Percentiles rank a stretch among this genome's conserved stretches.
Evolutionary conservation across 306 rosid genomes (phyloP).

Genomic region (Vicia sativa): DNA sequence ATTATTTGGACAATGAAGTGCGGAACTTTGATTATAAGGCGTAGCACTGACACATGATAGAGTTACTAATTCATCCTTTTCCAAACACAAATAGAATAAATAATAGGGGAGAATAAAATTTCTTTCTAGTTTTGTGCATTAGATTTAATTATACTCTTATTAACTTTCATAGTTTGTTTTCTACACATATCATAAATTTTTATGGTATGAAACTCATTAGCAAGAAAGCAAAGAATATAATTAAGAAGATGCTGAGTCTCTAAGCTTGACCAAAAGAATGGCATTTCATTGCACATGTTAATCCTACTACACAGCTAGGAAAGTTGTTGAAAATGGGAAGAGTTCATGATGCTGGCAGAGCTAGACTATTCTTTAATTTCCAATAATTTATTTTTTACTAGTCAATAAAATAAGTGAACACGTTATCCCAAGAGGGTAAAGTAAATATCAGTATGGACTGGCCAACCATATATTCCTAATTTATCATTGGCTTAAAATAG

Average conservation of each 20-base stretch:
- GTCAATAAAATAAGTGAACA: background rate
- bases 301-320: background rate
- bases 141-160: background rate
- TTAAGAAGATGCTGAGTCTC: background rate
- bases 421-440: background rate
- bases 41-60: background rate
- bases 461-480: background rate
- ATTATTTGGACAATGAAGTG: background rate
- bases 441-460: background rate
- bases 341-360: background rate
- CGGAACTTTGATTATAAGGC: background rate
- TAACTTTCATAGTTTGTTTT: background rate
- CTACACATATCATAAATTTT: background rate
- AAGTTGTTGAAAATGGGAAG: background rate
- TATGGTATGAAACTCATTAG: background rate
- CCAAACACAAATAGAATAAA: background rate
- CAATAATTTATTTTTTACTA: background rate
- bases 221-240: background rate
- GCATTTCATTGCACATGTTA: constrained; percentile 4
- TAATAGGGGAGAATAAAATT: background rate
- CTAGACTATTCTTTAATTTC: background rate
- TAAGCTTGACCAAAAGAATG: background rate
- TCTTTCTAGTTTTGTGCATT: background rate
- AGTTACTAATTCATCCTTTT: background rate
- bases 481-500: background rate